Evolutionary conservation across 2,329 filamentous ascomycete species (phyloP), one percentile per base, ranked within the genome.

Genomic region (Colletotrichum sublineola): DNA sequence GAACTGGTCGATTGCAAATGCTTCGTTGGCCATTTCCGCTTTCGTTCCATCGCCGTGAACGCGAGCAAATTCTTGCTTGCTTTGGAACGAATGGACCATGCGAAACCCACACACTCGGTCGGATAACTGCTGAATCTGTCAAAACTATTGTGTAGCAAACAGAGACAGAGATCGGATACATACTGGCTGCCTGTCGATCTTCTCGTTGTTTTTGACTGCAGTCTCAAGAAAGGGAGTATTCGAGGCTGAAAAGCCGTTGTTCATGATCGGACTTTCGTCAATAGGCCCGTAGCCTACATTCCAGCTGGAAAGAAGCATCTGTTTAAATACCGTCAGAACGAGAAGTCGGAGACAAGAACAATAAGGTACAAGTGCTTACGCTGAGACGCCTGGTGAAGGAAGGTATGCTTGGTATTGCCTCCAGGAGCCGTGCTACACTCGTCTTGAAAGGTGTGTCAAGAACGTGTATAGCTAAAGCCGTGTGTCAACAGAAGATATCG

Each of bases 51-150:
- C 62, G 3, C 67, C 56, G 40, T 73, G 71, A 8, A 71, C 68
- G 14, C 42, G 62, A 18, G 62, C 71, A 7, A 71, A 73, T 29
- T 73, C 71, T 2, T 61, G 53, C 29, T 50, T 36, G 55, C 40
- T 64, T 7, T 29, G 46, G 15, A 73, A 73, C 0, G 70, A 73
- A 36, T 73, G 70, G 14, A 73, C 70, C 70, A 73, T 73, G 6
- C 50, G 66, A 24, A 36, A 48, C 1, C 70, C 70, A 7, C 66
- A 69, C 1, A 33, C 20, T n/a, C 70, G 60, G 3, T 65, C 52
- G 14, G 40, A 18, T 20, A 38, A 44, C 55, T 61, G 55, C 20
- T 66, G 24, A 12, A n/a, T 2, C 6, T n/a, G n/a, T 63, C 40
- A 52, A 24, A 12, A 31, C 38, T 11, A 14, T 1, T 29, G 8